phyloP scores from a whole-genome alignment of 2,329 filamentous ascomycete genomes.

The Neonectria coccinea region DNA sequence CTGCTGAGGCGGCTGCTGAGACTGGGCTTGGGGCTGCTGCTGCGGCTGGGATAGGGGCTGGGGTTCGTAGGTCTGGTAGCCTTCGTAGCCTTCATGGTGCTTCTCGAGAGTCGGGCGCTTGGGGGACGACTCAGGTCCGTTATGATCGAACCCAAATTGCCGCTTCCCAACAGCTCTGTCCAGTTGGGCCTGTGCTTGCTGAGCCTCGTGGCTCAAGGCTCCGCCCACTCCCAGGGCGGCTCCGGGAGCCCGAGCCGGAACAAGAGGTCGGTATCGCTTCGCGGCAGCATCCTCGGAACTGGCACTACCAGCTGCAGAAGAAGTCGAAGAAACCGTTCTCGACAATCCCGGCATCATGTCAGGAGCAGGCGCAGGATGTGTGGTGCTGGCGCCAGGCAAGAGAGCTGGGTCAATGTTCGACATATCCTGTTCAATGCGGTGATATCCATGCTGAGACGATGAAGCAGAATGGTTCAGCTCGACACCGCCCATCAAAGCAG shows the following conservation, averaged over 20 bases:
- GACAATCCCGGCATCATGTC: constrained; percentile 6
- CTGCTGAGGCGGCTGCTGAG: not conserved
- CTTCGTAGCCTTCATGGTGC: not conserved
- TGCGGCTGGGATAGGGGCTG: not conserved
- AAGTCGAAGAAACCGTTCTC: constrained; percentile 4
- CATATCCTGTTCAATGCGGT: not conserved
- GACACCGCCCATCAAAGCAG: not conserved
- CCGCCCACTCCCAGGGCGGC: not conserved
- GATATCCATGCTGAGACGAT: not conserved
- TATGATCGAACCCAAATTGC: not conserved
- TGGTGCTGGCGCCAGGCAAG: not conserved
- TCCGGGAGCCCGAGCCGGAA: not conserved
- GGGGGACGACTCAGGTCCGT: constrained; percentile 6
- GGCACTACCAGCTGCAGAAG: constrained; percentile 12
- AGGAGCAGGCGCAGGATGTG: not conserved
- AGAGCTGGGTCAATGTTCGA: constrained; percentile 15
- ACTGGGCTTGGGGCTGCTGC: not conserved
- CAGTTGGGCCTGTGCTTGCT: not conserved
- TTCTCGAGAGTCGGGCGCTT: constrained; percentile 13
- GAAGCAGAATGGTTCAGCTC: not conserved
- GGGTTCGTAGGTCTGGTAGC: not conserved
- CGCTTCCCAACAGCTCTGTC: constrained; percentile 4
- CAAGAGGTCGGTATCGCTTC: constrained; percentile 9
- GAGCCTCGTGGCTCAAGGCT: not conserved
- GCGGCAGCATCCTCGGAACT: not conserved